Evolutionary conservation across 768 basidiomycete species (phyloP), one percentile per base, ranked within the genome.

Genomic region (Mycena epipterygia): DNA sequence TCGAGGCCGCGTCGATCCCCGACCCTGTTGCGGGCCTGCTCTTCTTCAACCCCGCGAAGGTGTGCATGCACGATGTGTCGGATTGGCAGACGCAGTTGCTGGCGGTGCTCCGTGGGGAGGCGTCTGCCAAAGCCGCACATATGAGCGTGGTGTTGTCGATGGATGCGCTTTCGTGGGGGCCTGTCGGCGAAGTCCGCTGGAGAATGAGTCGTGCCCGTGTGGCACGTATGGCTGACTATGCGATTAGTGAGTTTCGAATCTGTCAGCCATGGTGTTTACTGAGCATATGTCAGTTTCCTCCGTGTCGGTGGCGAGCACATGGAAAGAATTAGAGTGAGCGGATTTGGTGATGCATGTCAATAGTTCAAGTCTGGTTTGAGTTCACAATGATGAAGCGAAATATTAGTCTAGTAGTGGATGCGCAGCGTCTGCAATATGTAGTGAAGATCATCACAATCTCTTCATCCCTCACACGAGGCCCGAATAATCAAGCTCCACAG

Each of bases 401-500:
- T n/a, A n/a, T n/a, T n/a, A n/a, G n/a, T n/a, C n/a, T n/a, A n/a
- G n/a, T n/a, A n/a, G n/a, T n/a, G n/a, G n/a, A n/a, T n/a, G n/a
- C n/a, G n/a, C n/a, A n/a, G n/a, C n/a, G n/a, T n/a, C n/a, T n/a
- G n/a, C n/a, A n/a, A n/a, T n/a, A n/a, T n/a, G n/a, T n/a, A n/a
- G n/a, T n/a, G n/a, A n/a, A n/a, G n/a, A n/a, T n/a, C n/a, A n/a
- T n/a, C n/a, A n/a, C n/a, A n/a, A n/a, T n/a, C n/a, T n/a, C n/a
- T n/a, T n/a, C n/a, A n/a, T n/a, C n/a, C n/a, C n/a, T 64, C 55
- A 53, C 17, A 44, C 14, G 7, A 68, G 42, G 14, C 32, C 29
- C 11, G 62, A 52, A 23, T 64, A 70, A 16, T 70, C 57, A 5
- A 70, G 41, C 23, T 56, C 62, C 9, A 70, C 41, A 19, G 88